Base-by-base conservation (phyloP, 768 basidiomycete species). In the Mycena galopus region DNA sequence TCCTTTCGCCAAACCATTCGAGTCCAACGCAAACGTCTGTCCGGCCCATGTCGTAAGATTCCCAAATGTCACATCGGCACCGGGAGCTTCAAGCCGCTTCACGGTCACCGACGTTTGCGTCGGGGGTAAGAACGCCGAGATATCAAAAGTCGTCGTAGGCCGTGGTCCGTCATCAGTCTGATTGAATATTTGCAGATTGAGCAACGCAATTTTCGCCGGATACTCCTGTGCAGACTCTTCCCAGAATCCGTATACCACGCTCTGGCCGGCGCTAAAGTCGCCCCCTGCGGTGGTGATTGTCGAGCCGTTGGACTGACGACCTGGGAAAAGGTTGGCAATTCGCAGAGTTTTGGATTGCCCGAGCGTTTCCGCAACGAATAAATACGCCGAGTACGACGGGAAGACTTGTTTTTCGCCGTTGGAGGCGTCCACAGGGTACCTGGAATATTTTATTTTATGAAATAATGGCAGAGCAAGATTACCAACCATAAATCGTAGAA, bases 201-300 rank as follows among this genome's bases (percentile, higher is more conserved):
- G 77, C 7, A 89, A 80, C 0, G 85, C 88, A 7, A 89, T 76
- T 76, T 88, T 89, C 21, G 81, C 73, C 0, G 88, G 87, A 67
- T 82, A 84, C 8, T 76, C 62, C n/a, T 77, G 73, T 2, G 78
- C 76, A 19, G 76, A 75, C 33, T 78, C 78, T 53, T 85, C 85
- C 88, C 88, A 89, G 72, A 89, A 86, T 9, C 86, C 88, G 69
- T 89, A 89, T 0, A 82, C 84, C 17, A 88, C 86, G 11, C 88
- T 78, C 68, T 88, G 85, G n/a, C 88, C 87, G 14, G 82, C 79
- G 5, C 86, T 86, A 25, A 75, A 71, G 69, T 89, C 88, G 0
- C 88, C 88, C 5, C 85, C 81, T 32, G 83, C 85, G 0, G 88
- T 88, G 11, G 88, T 89, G 69, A 88, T 87, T 11, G 85, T 84